Evolutionary conservation across 805 yeast species (phyloP).

Genomic region (Metschnikowia amazonensis): DNA sequence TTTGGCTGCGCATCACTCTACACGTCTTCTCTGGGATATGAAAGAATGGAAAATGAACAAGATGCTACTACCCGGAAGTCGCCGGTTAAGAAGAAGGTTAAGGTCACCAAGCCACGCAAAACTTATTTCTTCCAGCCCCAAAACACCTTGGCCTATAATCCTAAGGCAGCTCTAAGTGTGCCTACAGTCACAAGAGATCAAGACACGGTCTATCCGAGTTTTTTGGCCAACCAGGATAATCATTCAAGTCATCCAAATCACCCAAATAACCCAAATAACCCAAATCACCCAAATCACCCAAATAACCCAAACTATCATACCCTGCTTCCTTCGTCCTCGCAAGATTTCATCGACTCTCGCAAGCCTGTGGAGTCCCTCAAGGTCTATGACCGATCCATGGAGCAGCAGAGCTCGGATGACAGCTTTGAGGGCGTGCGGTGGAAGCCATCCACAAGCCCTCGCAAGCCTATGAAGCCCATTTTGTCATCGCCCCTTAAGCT

Average conservation of each 20-base stretch:
- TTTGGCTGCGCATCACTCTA: not conserved
- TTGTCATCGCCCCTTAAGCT: conserved; percentile 44
- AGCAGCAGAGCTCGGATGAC: conserved; percentile 39
- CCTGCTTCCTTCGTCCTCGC: not conserved
- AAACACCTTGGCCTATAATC: conserved; percentile 25
- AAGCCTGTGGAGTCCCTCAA: conserved; percentile 1
- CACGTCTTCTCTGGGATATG: conserved; percentile 4
- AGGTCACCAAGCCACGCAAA: conserved; percentile 20
- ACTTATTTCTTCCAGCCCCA: conserved; percentile 36
- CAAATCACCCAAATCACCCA: not conserved
- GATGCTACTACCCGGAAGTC: conserved; percentile 1
- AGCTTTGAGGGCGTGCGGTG: conserved; percentile 41
- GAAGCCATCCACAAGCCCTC: conserved; percentile 16
- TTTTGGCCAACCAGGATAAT: too few relatives aligned
- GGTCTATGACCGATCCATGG: conserved; percentile 14
- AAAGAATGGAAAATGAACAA: conserved; percentile 1
- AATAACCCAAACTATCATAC: not conserved
- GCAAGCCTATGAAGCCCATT: conserved; percentile 15
- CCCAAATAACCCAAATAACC: not conserved
- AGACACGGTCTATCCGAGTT: too few relatives aligned
- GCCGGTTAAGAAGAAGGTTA: conserved; percentile 14
- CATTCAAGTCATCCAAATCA: not conserved
- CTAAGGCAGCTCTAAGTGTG: conserved; percentile 2
- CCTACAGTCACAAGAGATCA: not conserved
- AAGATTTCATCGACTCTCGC: not conserved